A percentile compares a stretch with the other conserved stretches of the same genome.
phyloP scores from a whole-genome alignment of 2,329 filamentous ascomycete genomes.

The Scopulariopsis brevicaulis region DNA sequence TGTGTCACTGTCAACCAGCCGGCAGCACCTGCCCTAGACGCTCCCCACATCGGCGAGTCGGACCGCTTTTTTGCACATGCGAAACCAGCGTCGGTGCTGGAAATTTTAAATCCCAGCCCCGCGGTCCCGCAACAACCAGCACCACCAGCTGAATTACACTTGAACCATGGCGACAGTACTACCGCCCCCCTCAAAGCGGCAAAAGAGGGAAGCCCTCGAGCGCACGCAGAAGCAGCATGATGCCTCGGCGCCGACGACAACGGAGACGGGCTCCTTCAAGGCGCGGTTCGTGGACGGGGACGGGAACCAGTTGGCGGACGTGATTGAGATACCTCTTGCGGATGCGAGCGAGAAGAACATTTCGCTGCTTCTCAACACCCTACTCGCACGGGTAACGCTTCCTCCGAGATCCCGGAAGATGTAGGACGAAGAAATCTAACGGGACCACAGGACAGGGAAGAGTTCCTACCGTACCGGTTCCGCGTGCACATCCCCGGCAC shows the following conservation, averaged over 20 bases:
- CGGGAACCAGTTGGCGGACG: constrained; percentile 58
- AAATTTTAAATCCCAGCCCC: not conserved
- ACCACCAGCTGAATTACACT: not conserved
- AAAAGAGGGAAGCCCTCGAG: constrained; percentile 64
- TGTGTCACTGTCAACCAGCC: no score
- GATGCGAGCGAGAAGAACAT: constrained; percentile 85
- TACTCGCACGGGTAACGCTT: constrained; percentile 58
- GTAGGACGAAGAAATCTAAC: not conserved
- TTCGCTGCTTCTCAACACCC: constrained; percentile 73
- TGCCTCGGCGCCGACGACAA: constrained; percentile 54
- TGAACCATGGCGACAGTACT: constrained; percentile 62
- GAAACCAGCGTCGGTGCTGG: not conserved
- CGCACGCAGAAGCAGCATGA: constrained; percentile 66
- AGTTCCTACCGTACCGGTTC: constrained; percentile 51
- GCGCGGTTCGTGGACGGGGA: constrained; percentile 81
- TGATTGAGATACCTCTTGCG: constrained; percentile 64
- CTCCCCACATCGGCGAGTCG: not conserved
- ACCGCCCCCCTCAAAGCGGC: constrained; percentile 81
- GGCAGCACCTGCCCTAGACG: no score
- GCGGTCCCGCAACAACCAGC: not conserved
- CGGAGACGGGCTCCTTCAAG: constrained; percentile 64
- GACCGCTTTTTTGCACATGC: not conserved
- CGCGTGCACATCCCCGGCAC: constrained; percentile 44
- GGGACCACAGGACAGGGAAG: constrained; percentile 34
- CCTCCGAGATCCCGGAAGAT: not conserved